A percentile compares a stretch with the other conserved stretches of the same genome.
phyloP scores from a whole-genome alignment of 2,329 filamentous ascomycete genomes.

The Fusarium chlamydosporum region DNA sequence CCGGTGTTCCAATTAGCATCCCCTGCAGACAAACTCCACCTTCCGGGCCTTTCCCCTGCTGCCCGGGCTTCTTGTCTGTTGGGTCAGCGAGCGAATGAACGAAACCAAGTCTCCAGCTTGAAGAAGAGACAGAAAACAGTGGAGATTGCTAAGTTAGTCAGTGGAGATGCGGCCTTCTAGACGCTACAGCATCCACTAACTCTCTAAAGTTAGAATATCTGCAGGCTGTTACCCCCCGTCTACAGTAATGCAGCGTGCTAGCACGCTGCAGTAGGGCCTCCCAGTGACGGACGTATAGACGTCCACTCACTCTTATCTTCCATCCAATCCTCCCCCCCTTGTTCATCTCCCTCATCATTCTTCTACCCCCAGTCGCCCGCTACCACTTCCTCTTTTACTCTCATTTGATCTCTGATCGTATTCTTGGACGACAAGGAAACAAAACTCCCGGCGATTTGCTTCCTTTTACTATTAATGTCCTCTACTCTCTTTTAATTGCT shows the following conservation, averaged over 20 bases:
- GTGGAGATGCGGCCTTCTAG: constrained; percentile 25
- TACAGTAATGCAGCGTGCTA: not conserved
- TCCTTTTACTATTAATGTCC: constrained; percentile 42
- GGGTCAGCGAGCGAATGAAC: constrained; percentile 22
- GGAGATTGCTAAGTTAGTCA: constrained; percentile 6
- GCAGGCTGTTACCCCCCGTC: constrained; percentile 19
- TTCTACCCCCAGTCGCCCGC: constrained; percentile 49
- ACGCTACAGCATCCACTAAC: constrained; percentile 36
- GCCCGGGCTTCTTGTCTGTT: constrained; percentile 1
- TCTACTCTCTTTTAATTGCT: constrained; percentile 47
- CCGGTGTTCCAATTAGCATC: constrained; percentile 38
- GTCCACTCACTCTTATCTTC: constrained; percentile 36
- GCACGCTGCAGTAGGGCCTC: not conserved
- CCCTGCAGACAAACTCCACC: constrained; percentile 33
- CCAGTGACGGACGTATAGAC: not conserved
- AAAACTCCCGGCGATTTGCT: constrained; percentile 49
- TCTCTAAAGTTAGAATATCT: constrained; percentile 35
- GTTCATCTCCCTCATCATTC: constrained; percentile 39
- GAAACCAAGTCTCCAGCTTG: constrained; percentile 15
- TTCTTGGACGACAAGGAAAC: constrained; percentile 51
- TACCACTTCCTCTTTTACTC: constrained; percentile 44
- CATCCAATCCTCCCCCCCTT: constrained; percentile 43
- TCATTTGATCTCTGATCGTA: constrained; percentile 45
- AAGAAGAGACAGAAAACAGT: constrained; percentile 2
- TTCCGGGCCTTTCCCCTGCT: constrained; percentile 38